Evolutionary conservation across 1,139 yeast genomes (phyloP), one percentile per base, ranked within the genome.

Genomic region (Magnusiomyces clavatus): DNA sequence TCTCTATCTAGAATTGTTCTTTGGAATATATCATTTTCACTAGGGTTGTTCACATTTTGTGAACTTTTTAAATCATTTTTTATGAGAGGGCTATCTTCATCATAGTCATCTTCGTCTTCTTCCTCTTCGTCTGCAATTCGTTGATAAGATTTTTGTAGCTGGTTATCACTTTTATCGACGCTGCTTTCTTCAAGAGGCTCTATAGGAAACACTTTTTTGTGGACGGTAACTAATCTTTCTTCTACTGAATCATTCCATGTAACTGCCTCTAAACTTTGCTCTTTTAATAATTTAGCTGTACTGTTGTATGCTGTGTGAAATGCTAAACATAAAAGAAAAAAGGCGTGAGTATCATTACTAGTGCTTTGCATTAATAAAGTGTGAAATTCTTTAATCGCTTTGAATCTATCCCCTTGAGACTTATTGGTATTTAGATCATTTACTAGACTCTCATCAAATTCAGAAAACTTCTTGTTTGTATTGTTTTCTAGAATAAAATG

Each of bases 371-470:
- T 20, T 2, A 46, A 20, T 14, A 13, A 11, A n/a, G 37, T 6
- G 11, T 46, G 34, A 37, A 46, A 46, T 8, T 19, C 24, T 13
- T 19, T 36, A 20, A 46, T 46, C 14, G 37, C 35, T 2, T 46
- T 42, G n/a, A 19, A 20, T 16, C 29, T 36, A 12, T 16, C 12
- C 6, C 20, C 6, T 20, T 17, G 34, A 3, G 20, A 20, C 31
- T 17, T 6, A 14, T 4, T 29, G 31, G 31, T 24, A 24, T 41
- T 20, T 8, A 5, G 29, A 8, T 19, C 20, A 11, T 16, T 17
- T 20, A 37, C 43, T 46, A 36, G 43, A 20, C 17, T 42, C 17
- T 42, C 45, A 37, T 46, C 48, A 37, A 46, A 46, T n/a, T 14
- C 14, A 12, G 31, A 20, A 36, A 46, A 46, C 31, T 24, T 24